Evolutionary conservation across 78 protist genomes (phyloP).

Genomic region (Monosiga brevicollis): DNA sequence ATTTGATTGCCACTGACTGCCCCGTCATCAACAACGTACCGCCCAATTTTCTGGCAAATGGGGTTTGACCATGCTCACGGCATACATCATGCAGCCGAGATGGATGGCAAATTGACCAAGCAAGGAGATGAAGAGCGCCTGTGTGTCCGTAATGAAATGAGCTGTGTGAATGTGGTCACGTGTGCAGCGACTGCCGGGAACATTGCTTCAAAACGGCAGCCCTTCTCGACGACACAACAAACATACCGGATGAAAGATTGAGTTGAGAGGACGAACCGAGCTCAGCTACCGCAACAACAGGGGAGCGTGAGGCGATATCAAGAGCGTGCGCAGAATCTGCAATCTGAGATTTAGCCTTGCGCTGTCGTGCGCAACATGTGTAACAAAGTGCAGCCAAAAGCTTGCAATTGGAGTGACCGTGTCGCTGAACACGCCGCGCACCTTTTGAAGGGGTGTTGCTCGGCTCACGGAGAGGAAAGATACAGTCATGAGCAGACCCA

Average conservation of each 20-base stretch:
- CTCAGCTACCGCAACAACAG: background rate
- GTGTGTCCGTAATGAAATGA: background rate
- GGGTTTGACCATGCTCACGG: background rate
- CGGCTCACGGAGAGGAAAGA: background rate
- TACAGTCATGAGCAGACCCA: background rate
- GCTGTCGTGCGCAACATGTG: no score
- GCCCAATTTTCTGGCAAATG: background rate
- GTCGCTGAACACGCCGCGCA: no score
- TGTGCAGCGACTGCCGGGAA: background rate
- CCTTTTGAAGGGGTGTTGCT: background rate
- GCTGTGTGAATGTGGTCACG: slow-evolving; percentile 27
- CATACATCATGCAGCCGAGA: background rate
- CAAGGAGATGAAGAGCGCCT: slow-evolving; percentile 51
- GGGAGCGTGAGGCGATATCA: background rate
- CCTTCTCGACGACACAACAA: no score
- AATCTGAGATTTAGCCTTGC: no score
- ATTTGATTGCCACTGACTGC: background rate
- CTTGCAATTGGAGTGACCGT: no score
- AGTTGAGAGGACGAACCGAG: slow-evolving; percentile 48
- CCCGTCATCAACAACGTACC: background rate
- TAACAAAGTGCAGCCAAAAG: no score
- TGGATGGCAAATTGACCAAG: slow-evolving; percentile 54
- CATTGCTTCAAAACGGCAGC: background rate
- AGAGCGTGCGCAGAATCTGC: slow-evolving; percentile 29
- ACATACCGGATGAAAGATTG: slow-evolving; percentile 44